These are phyloP conservation scores for Clitopilus passeckerianus DNA, from an alignment of 768 basidiomycete species.

Conservation along the genomic window DNA sequence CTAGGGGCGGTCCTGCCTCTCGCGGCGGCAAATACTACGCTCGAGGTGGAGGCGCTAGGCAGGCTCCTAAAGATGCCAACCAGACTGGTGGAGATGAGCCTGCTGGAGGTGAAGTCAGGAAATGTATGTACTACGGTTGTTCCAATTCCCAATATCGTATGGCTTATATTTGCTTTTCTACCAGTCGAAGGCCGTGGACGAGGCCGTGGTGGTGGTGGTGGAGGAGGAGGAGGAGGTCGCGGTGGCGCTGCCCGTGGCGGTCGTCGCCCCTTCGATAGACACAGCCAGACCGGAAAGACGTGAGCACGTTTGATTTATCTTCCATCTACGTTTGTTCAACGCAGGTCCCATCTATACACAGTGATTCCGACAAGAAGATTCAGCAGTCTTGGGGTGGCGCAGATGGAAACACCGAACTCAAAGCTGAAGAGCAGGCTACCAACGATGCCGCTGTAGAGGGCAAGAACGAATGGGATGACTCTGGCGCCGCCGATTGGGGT, in stretches of 20 bases:
- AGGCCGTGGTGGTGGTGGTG: constrained; percentile 45
- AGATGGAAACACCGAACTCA: constrained; percentile 79
- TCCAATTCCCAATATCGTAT: background rate
- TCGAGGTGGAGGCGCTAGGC: constrained; percentile 47
- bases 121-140: constrained; percentile 23
- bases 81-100: constrained; percentile 40
- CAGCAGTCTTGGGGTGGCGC: constrained; percentile 95
- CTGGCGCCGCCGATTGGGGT: constrained; percentile 42
- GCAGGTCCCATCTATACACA: constrained; percentile 18
- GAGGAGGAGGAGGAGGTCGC: constrained; percentile 40
- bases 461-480: constrained; percentile 40
- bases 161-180: constrained; percentile 1
- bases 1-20: constrained; percentile 52
- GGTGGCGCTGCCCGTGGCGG: constrained; percentile 45
- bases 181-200: constrained; percentile 47
- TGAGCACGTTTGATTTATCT: constrained; percentile 26
- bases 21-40: constrained; percentile 68
- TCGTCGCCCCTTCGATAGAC: constrained; percentile 80
- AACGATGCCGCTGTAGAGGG: constrained; percentile 64
- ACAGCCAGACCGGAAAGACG: constrained; percentile 83
- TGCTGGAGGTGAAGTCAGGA: constrained; percentile 28
- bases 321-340: background rate
- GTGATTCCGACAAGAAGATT: constrained; percentile 93
- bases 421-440: constrained; percentile 71
- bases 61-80: constrained; percentile 29